Conservation (phyloP, 2,329 filamentous ascomycete species). For the Penicillium sp. region DNA sequence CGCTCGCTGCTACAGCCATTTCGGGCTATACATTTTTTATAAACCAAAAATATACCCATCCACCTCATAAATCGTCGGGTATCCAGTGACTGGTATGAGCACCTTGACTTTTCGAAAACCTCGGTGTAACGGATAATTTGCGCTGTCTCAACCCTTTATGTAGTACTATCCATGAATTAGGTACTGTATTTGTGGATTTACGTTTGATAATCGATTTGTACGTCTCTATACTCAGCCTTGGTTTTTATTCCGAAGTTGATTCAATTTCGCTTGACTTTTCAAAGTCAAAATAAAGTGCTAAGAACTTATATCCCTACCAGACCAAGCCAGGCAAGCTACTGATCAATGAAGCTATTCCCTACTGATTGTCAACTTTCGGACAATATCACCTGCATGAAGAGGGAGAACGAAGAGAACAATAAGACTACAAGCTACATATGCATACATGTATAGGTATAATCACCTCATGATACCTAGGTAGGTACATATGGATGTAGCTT, state of each 20-base stretch:
- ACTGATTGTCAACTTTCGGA: background rate
- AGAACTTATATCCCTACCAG: background rate
- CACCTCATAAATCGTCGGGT: background rate
- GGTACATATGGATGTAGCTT: too few species aligned
- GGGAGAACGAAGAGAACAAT: background rate
- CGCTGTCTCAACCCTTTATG: background rate
- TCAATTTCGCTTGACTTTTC: background rate
- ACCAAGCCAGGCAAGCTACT: too few species aligned
- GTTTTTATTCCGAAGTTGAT: too few species aligned
- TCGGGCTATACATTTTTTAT: background rate
- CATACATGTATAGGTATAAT: background rate
- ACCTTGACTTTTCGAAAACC: background rate
- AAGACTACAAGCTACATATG: background rate
- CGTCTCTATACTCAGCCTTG: background rate
- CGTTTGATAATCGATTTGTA: background rate
- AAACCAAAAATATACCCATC: background rate
- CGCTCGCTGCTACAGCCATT: background rate
- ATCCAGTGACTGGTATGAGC: background rate
- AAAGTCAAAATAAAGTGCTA: background rate
- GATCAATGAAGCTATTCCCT: background rate
- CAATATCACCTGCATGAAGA: background rate
- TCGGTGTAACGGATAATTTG: background rate
- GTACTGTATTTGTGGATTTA: background rate
- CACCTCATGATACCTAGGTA: too few species aligned
- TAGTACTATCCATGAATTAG: too few species aligned